Conservation (phyloP, 805 yeast genomes). For the Saccharomycopsis fermentans region DNA sequence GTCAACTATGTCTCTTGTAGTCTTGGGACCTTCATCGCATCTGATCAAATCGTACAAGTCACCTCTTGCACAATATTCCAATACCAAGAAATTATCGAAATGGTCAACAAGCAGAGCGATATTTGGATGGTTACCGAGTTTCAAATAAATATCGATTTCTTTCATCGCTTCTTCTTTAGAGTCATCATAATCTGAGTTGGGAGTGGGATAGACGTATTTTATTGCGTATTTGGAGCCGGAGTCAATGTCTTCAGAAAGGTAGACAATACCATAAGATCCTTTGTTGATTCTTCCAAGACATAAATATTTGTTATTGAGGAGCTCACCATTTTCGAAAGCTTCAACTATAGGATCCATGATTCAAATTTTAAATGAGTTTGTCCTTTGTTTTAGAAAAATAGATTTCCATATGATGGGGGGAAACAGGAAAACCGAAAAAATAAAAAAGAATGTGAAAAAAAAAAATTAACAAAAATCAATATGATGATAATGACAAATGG, state of each 20-base stretch:
- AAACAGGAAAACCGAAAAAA: too few relatives aligned
- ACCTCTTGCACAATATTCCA: conserved; percentile 80
- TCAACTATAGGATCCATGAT: neutral
- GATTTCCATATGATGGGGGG: neutral
- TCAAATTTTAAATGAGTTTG: neutral
- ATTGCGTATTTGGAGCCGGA: conserved; percentile 62
- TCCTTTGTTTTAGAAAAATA: neutral
- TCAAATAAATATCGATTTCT: conserved; percentile 66
- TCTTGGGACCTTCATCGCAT: conserved; percentile 67
- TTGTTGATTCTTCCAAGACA: conserved; percentile 71
- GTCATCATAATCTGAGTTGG: conserved; percentile 30
- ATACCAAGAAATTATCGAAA: conserved; percentile 68
- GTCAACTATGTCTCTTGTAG: conserved; percentile 75
- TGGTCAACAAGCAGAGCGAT: conserved; percentile 69
- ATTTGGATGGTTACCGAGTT: conserved; percentile 64
- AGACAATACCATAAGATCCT: conserved; percentile 90
- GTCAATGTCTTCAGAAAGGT: conserved; percentile 63
- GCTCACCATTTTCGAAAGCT: conserved; percentile 30
- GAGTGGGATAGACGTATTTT: conserved; percentile 64
- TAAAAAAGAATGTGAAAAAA: too few relatives aligned
- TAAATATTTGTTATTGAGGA: conserved; percentile 53
- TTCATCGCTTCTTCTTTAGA: conserved; percentile 24
- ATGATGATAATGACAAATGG: too few relatives aligned
- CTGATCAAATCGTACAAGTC: conserved; percentile 66
- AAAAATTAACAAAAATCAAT: too few relatives aligned